These are phyloP conservation scores for Malus asiatica DNA, from an alignment of 306 rosid species.

Conservation along the genomic window DNA sequence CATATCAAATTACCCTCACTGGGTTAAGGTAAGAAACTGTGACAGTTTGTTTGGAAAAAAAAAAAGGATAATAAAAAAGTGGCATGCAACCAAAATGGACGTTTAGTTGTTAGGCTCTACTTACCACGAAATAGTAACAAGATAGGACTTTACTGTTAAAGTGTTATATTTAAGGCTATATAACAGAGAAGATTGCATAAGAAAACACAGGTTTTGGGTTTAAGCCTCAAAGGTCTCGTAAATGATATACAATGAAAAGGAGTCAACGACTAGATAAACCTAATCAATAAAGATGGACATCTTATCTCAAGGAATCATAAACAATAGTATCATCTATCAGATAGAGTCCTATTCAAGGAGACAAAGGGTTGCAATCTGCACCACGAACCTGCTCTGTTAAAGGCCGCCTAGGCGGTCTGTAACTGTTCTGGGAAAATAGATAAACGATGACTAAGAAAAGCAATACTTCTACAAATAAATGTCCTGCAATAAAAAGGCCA, in stretches of 20 bases:
- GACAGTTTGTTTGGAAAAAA: neutral
- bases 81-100: neutral
- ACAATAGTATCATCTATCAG: neutral
- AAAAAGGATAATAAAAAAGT: neutral
- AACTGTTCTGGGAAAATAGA: slow-evolving; percentile 91
- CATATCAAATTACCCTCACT: neutral
- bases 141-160: neutral
- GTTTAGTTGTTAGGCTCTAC: neutral
- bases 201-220: neutral
- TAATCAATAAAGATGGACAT: neutral
- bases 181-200: neutral
- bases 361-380: neutral
- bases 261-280: neutral
- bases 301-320: neutral
- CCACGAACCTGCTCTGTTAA: slow-evolving; percentile 69
- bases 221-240: neutral
- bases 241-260: neutral
- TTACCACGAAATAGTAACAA: neutral
- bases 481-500: slow-evolving; percentile 51
- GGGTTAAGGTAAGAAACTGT: neutral
- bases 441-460: slow-evolving; percentile 75
- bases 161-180: neutral
- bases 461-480: slow-evolving; percentile 72
- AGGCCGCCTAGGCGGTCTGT: slow-evolving; percentile 95
- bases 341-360: neutral